These are phyloP conservation scores for Trichoderma afroharzianum DNA, from an alignment of 2,329 filamentous ascomycete species.

Conservation along the genomic window DNA sequence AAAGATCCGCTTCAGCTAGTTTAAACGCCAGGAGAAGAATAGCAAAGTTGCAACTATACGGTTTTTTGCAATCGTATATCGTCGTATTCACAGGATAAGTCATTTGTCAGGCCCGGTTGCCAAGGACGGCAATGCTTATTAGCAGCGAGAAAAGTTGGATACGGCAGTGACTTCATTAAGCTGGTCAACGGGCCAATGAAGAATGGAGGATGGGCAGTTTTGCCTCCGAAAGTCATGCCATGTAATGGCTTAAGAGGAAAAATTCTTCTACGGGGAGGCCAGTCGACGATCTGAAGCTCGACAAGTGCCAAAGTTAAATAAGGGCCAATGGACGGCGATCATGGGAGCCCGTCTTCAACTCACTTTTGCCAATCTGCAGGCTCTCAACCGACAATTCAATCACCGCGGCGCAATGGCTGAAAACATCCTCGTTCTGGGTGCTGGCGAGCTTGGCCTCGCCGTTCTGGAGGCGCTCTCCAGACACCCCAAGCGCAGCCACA, in stretches of 20 bases:
- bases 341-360: slow-evolving; percentile 8
- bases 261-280: neutral
- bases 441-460: slow-evolving; percentile 61
- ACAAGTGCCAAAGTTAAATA: neutral
- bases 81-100: neutral
- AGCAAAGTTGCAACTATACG: neutral
- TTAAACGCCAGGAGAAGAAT: neutral
- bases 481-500: slow-evolving; percentile 40
- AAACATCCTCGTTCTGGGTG: slow-evolving; percentile 57
- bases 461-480: slow-evolving; percentile 49
- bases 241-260: neutral
- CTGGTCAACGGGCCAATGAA: neutral
- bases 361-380: slow-evolving; percentile 16
- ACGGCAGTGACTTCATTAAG: neutral
- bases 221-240: slow-evolving; percentile 1
- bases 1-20: neutral
- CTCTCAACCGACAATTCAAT: slow-evolving; percentile 18
- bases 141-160: neutral
- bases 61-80: neutral
- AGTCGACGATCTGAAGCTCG: neutral
- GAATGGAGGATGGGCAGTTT: neutral
- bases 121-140: slow-evolving; percentile 8
- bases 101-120: neutral
- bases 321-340: neutral
- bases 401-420: slow-evolving; percentile 24